These are phyloP conservation scores for Escallonia herrerae DNA, from an alignment of 129 eudicot genomes.

Conservation along the genomic window DNA sequence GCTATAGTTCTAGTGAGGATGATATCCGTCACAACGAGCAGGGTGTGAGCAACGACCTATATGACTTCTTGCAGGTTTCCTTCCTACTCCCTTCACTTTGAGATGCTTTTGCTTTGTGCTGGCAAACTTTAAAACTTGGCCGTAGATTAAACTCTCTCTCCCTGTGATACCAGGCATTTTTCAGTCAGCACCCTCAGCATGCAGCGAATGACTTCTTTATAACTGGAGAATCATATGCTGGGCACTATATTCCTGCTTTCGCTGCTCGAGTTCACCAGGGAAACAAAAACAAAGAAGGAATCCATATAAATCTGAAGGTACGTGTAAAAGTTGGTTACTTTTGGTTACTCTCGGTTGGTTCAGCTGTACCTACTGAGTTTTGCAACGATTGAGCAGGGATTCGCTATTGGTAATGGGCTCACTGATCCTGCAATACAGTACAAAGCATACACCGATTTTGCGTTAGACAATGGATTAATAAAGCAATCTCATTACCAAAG, in stretches of 20 bases:
- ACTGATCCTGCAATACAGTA: constrained; percentile 75
- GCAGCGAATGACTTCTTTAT: constrained; percentile 73
- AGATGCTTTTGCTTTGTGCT: no score
- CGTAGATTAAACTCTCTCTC: not conserved
- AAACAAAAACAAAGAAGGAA: constrained; percentile 71
- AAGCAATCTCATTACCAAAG: constrained; percentile 26
- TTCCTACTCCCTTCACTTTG: not conserved
- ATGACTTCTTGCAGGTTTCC: constrained; percentile 81
- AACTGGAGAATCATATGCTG: constrained; percentile 96
- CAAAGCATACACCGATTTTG: constrained; percentile 58
- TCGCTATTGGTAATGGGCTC: constrained; percentile 80
- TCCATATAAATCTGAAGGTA: constrained; percentile 65
- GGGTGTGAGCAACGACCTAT: constrained; percentile 68
- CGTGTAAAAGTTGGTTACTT: not conserved
- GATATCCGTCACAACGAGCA: constrained; percentile 53
- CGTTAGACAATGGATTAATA: constrained; percentile 49
- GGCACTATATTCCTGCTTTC: constrained; percentile 90
- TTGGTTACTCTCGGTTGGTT: not conserved
- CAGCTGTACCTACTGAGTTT: not conserved
- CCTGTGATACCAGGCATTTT: constrained; percentile 49
- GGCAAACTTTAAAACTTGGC: no score
- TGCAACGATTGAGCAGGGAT: constrained; percentile 40
- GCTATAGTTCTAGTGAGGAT: constrained; percentile 46
- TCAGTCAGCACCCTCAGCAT: constrained; percentile 60
- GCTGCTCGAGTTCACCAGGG: constrained; percentile 61